Conservation (phyloP, 305 asterid genomes). For the Fraxinus sp. region DNA sequence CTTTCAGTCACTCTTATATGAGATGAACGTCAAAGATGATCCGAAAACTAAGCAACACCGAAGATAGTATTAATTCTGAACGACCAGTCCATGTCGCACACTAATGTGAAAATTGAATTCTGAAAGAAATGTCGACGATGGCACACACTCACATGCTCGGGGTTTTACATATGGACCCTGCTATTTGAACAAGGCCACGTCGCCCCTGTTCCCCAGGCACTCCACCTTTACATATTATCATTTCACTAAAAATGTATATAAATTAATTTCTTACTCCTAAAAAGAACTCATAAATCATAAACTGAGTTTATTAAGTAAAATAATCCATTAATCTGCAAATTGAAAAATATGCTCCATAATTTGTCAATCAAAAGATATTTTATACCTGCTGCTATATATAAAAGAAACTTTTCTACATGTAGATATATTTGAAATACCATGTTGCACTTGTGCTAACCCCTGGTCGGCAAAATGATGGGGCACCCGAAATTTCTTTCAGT, state of each 20-base stretch:
- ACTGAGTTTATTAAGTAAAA: neutral
- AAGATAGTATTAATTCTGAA: neutral
- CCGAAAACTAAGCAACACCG: neutral
- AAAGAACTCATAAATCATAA: neutral
- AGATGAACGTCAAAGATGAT: neutral
- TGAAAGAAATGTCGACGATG: neutral
- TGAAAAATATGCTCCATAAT: conserved; percentile 6
- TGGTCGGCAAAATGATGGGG: conserved; percentile 39
- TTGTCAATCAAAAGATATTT: conserved; percentile 1
- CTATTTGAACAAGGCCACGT: neutral
- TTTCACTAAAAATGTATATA: neutral
- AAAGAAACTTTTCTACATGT: conserved; percentile 26
- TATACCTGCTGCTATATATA: conserved; percentile 24
- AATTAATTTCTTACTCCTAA: neutral
- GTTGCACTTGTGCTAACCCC: conserved; percentile 32
- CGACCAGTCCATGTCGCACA: neutral
- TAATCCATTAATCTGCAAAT: conserved; percentile 9
- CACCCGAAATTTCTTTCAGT: conserved; percentile 31
- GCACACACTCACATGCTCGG: neutral
- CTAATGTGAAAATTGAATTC: neutral
- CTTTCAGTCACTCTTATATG: neutral
- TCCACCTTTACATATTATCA: neutral
- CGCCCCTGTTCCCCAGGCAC: neutral
- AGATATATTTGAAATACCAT: conserved; percentile 30
- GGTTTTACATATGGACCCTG: neutral